Evolutionary conservation across 2,329 filamentous ascomycete genomes (phyloP), one percentile per base, ranked within the genome.

Genomic region (Paecilomyces dactylethromorphus): DNA sequence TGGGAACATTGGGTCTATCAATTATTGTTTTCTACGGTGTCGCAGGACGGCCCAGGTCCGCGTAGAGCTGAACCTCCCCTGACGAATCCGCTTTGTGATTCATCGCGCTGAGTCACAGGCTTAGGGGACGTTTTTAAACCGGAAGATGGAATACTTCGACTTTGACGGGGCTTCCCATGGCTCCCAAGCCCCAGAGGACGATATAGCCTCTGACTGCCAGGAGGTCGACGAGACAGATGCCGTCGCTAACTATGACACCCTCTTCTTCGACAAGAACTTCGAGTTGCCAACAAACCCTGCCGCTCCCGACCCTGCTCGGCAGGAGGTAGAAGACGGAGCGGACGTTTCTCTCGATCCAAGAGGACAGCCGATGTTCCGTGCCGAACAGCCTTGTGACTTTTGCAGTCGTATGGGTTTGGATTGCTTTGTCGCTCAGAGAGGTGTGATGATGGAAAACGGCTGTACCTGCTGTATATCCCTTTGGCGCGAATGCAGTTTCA

Each of bases 401-500:
- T 80, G 78, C 65, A 69, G 71, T 50, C 70, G 69, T 57, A 78
- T 77, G 75, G 75, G 75, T n/a, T 64, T 79, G 53, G 74, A 80
- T 56, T 80, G 78, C 65, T 78, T 79, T 60, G 66, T 79, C 59
- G 76, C 76, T 15, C 74, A 75, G 56, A 66, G 76, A 64, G 78
- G 78, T 24, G 71, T 73, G 18, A 68, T 79, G 67, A 68, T 79
- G 67, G 72, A 77, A 50, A 74, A 73, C 57, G 76, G 75, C 11
- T 80, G 78, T 63, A 79, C 78, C 33, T 78, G 77, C 60, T 80
- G 78, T 61, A 78, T 79, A 61, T 77, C 76, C 21, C 71, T 79
- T 26, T 79, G 73, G 55, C 73, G 77, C 57, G 72, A 79, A 68
- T 79, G 78, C 68, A 79, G 77, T 63, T 79, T 79, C 65, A 77